Base-by-base conservation (phyloP, 495 filamentous ascomycete species). In the Corynascus novoguineensis region DNA sequence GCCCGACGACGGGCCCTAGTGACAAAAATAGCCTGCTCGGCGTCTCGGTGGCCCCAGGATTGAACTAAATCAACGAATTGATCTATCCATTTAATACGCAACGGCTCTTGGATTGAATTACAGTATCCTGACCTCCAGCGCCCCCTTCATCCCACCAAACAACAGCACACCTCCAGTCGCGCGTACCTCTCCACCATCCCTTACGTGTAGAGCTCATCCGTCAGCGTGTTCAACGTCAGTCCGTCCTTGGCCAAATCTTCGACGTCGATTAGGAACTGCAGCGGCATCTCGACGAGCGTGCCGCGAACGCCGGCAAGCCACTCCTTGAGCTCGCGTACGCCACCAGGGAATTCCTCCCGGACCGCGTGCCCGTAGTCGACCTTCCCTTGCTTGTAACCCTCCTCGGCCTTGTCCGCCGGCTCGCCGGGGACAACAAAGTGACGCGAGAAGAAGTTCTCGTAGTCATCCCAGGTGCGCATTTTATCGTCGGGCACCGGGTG, bases 161-260 rank as follows among this genome's bases (percentile, higher is more conserved):
- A 5, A 5, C 31, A 32, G 6, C 31, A 32, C 31, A 11, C 11
- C 31, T n/a, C n/a, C n/a, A n/a, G n/a, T n/a, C n/a, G n/a, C n/a
- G n/a, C n/a, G n/a, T n/a, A n/a, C n/a, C n/a, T n/a, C n/a, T n/a
- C n/a, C n/a, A n/a, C n/a, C n/a, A n/a, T n/a, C 9, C 47, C 46
- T 58, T 63, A 95, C 12, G 90, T 96, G 69, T 95, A 96, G 41
- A 96, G 73, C 60, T 86, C 86, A 69, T 90, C 84, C 19, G 90
- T 96, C 63, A 95, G 74, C 9, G 79, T 81, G 75, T 95, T 93
- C 72, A 95, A 70, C 41, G 79, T 78, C 65, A 95, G 52, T 4
- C 92, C 92, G 59, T 90, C 83, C 77, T 92, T 84, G 5, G 92
- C 92, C 67, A 97, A 81, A 73, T 96, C 90, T 69, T 89, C 82